Conservation (phyloP, 192 early-diverging fungal genomes). For the Obelidium mucronatum region DNA sequence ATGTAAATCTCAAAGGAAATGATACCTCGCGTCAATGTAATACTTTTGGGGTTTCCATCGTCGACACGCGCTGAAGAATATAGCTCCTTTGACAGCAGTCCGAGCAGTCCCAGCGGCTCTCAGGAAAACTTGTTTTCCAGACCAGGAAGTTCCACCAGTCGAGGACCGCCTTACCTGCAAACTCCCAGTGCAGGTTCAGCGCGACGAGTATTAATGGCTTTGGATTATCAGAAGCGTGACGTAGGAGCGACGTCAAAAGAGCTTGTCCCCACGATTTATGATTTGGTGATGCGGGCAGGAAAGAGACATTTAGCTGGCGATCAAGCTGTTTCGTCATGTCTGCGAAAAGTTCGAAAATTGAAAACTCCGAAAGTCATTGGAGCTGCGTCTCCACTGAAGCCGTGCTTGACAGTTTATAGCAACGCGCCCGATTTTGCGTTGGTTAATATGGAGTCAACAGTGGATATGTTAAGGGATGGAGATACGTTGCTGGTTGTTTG, state of each 20-base stretch:
- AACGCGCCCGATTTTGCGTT: constrained; percentile 27
- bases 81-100: background rate
- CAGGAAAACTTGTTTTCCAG: background rate
- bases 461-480: constrained; percentile 24
- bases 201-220: constrained; percentile 7
- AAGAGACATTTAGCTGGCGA: constrained; percentile 1
- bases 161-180: background rate
- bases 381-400: background rate
- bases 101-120: background rate
- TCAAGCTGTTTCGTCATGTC: background rate
- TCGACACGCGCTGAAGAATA: background rate
- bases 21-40: constrained; percentile 19
- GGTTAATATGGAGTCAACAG: background rate
- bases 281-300: constrained; percentile 16
- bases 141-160: background rate
- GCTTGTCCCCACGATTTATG: background rate
- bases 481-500: constrained; percentile 29
- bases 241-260: background rate
- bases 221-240: background rate
- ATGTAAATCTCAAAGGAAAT: background rate
- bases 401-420: constrained; percentile 19
- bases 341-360: background rate
- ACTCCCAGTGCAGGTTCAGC: constrained; percentile 1
- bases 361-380: background rate
- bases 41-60: constrained; percentile 13